Base-by-base conservation (phyloP, 208 protist species). In the Kentomonas sorsogonicus region DNA sequence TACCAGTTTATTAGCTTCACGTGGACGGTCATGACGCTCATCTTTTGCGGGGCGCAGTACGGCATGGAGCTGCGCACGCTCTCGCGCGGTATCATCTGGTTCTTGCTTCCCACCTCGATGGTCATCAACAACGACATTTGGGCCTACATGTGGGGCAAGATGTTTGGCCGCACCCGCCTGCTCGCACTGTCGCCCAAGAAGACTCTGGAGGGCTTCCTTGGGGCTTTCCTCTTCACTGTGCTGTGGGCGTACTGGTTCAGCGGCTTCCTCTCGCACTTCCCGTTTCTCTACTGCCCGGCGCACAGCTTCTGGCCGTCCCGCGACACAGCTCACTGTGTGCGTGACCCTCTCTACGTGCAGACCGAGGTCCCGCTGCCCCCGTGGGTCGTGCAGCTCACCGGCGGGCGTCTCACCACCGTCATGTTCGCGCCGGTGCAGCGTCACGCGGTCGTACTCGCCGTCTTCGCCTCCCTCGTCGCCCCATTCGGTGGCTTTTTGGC, bases 401-500 rank as follows among this genome's bases (percentile, higher is more conserved):
- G 69, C 15, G 67, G 72, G 22, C 58, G 58, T 38, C 34, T 79
- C 18, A 77, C 50, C 30, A 77, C 63, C 27, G 74, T 91, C 38
- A 46, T 73, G 22, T 72, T 86, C 39, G 83, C 82, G 2, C 77
- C 79, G 4, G 84, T 93, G 13, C 94, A 98, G 76, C 66, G 94
- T 38, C 97, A 99, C 66, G 83, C 87, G 4, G 25, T 99, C n/a
- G 74, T 94, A 22, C 66, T 99, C 22, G 95, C 92, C n/a, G 70
- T 89, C 16, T 99, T 98, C 66, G 95, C 94, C 4, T 98, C 96
- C 23, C 62, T 99, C 3, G 62, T 99, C 29, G 97, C 97, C 0
- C 98, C 98, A 16, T 99, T 99, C 79, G 98, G 97, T 29, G 98
- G 98, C 20, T 99, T 99, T 79, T 98, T 99, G 70, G 98, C 97